A percentile compares a stretch with the other conserved stretches of the same genome.
phyloP scores from a whole-genome alignment of 371 early-diverging fungal species.

The Paraphysoderma sedebokerense region DNA sequence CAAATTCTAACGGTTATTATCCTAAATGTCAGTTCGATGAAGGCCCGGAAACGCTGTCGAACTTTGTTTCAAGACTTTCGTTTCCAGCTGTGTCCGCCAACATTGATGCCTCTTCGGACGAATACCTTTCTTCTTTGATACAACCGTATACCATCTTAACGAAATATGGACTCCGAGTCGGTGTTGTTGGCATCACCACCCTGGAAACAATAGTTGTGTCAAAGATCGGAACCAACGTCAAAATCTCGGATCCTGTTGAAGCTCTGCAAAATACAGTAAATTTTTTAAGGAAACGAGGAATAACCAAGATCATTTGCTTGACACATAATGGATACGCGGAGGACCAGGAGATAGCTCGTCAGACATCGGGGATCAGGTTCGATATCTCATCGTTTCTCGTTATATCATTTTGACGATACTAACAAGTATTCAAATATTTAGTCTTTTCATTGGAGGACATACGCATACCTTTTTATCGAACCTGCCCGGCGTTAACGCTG shows the following conservation, averaged over 20 bases:
- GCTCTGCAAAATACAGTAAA: slow-evolving; percentile 38
- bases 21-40: too few relatives aligned
- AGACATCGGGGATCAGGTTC: slow-evolving; percentile 25
- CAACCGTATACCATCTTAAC: slow-evolving; percentile 46
- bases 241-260: slow-evolving; percentile 25
- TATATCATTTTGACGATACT: too few relatives aligned
- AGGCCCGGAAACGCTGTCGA: slow-evolving; percentile 29
- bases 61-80: slow-evolving; percentile 25
- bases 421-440: too few relatives aligned
- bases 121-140: slow-evolving; percentile 21
- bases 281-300: slow-evolving; percentile 30
- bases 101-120: slow-evolving; percentile 21
- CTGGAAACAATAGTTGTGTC: slow-evolving; percentile 39
- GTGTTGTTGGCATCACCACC: slow-evolving; percentile 1
- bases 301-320: slow-evolving; percentile 39
- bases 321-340: slow-evolving; percentile 50
- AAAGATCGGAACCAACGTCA: slow-evolving; percentile 17
- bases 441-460: slow-evolving; percentile 61
- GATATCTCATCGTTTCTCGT: too few relatives aligned
- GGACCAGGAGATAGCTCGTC: slow-evolving; percentile 37
- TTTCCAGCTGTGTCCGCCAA: slow-evolving; percentile 50
- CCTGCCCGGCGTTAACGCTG: slow-evolving; percentile 10
- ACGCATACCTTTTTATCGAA: slow-evolving; percentile 40
- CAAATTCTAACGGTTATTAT: too few relatives aligned
- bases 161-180: slow-evolving; percentile 33